Evolutionary conservation across 306 rosid genomes (phyloP), one percentile per base, ranked within the genome.

Genomic region (Cicer arietinum): DNA sequence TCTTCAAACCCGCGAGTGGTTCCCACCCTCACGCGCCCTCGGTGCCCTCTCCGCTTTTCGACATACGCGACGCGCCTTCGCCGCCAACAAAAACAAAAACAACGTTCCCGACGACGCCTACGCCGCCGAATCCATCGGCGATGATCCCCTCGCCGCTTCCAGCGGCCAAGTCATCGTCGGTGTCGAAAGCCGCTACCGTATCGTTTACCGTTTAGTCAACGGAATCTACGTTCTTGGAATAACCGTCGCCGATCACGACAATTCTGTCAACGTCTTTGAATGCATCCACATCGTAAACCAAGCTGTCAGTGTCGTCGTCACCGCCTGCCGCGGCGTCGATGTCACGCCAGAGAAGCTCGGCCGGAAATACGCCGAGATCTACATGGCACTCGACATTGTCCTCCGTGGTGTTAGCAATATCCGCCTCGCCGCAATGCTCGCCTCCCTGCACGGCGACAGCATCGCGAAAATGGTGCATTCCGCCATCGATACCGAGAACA

Each of bases 401-500:
- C 90, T 94, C 7, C 83, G 92, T 8, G 97, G 99, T 5, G 96
- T 90, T 10, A 90, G 96, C 69, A 88, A 82, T 72, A 92, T 94
- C 60, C 87, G 97, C 35, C 96, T 94, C n/a, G 97, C 99, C 6
- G 97, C 97, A 0, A 94, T 94, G 97, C 95, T 94, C 1, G 82
- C 92, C 25, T 80, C 97, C 1, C 71, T 94, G 95, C 99, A 94
- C 83, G 92, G 88, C 4, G 97, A 94, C 1, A 91, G 92, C 75
- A 88, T 94, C 17, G 99, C 99, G 22, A 92, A 90, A 82, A 94
- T 94, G 99, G 99, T 94, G 20, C 99, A 90, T 60, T 92, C 96
- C 0, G 97, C 95, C 2, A 8, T 92, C 6, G 93, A 90, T 71
- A 73, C 88, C 3, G 97, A 94, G 86, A 89, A 84, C 79, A 94